Conservation (phyloP, 805 yeast genomes). For the Wickerhamomyces mucosus region DNA sequence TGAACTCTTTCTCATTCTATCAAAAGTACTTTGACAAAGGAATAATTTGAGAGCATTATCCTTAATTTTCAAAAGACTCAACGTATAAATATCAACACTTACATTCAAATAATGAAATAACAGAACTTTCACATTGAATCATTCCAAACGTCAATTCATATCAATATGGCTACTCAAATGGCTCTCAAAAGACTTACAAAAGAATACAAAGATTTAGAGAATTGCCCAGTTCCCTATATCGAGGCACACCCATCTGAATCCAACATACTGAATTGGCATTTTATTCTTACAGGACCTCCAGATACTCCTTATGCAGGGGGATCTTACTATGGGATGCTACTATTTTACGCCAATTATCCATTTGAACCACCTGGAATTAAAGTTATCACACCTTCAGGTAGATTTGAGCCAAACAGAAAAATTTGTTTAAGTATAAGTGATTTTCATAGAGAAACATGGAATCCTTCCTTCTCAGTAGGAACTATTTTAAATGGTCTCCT, state of each 20-base stretch:
- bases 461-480: slow-evolving; percentile 89
- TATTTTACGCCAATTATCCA: slow-evolving; percentile 78
- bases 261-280: slow-evolving; percentile 89
- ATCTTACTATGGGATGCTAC: slow-evolving; percentile 77
- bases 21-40: too few relatives aligned
- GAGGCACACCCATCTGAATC: slow-evolving; percentile 77
- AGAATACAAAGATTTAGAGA: slow-evolving; percentile 69
- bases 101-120: too few relatives aligned
- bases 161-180: slow-evolving; percentile 30
- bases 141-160: too few relatives aligned
- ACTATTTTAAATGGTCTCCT: slow-evolving; percentile 79
- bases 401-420: slow-evolving; percentile 66
- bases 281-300: slow-evolving; percentile 84
- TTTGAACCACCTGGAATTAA: slow-evolving; percentile 82
- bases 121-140: too few relatives aligned
- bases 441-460: slow-evolving; percentile 90
- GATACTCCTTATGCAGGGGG: slow-evolving; percentile 80
- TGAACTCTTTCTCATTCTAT: too few relatives aligned
- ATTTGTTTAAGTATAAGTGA: slow-evolving; percentile 85
- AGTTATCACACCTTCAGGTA: slow-evolving; percentile 84
- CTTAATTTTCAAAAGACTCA: too few relatives aligned
- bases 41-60: too few relatives aligned
- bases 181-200: slow-evolving; percentile 48
- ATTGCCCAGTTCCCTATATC: slow-evolving; percentile 75
- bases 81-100: too few relatives aligned